A percentile compares a stretch with the other conserved stretches of the same genome.
phyloP scores from a whole-genome alignment of 2,329 filamentous ascomycete genomes.

The Botrytis medusae region DNA sequence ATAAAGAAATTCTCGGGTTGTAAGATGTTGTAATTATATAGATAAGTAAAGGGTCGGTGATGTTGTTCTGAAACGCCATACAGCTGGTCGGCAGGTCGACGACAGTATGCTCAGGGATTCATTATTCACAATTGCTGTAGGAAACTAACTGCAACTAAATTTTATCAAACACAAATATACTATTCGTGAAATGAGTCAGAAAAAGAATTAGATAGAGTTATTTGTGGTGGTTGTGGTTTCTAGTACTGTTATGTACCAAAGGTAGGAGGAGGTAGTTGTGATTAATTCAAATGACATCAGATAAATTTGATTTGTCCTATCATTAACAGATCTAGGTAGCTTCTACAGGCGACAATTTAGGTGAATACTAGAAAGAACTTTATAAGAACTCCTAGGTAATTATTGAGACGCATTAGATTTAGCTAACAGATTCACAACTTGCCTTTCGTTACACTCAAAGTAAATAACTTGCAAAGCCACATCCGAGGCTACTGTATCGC shows the following conservation, averaged over 20 bases:
- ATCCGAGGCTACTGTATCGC: not conserved
- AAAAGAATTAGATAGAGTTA: not conserved
- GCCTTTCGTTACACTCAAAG: not conserved
- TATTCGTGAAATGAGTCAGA: not conserved
- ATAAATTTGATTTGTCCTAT: not conserved
- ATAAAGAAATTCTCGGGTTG: not conserved
- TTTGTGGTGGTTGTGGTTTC: not conserved
- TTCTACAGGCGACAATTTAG: accelerated
- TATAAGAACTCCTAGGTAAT: not conserved
- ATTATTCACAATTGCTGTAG: not conserved
- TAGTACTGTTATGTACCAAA: no score
- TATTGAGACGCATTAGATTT: not conserved
- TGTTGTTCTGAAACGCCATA: not conserved
- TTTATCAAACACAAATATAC: not conserved
- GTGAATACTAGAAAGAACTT: not conserved
- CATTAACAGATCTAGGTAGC: not conserved
- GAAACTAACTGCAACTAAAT: not conserved
- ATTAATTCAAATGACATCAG: not conserved
- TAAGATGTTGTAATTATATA: not conserved
- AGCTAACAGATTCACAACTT: not conserved
- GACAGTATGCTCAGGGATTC: not conserved
- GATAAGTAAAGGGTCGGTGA: not conserved
- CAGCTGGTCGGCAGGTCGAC: not conserved
- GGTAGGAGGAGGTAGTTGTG: not conserved
- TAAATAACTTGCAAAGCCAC: not conserved